Conservation (phyloP, 1,284 basidiomycete species). For the Irpex sp. region DNA sequence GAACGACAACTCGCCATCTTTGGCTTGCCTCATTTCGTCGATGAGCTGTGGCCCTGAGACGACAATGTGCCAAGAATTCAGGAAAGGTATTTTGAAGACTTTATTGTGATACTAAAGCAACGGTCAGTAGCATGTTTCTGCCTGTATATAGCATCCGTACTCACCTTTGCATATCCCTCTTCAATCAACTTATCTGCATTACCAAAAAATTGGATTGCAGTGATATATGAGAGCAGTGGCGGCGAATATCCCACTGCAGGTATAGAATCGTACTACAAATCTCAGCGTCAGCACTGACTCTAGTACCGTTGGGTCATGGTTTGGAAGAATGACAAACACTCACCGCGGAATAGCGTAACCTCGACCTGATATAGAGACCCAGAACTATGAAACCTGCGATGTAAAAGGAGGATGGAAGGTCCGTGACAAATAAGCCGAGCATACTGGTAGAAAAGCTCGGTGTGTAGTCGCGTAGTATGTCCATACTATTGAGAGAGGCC, state of each 20-base stretch:
- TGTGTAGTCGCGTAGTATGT: too few species aligned
- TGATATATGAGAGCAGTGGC: slow-evolving; percentile 21
- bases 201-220: slow-evolving; percentile 15
- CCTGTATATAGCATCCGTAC: neutral
- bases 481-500: too few species aligned
- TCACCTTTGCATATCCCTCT: slow-evolving; percentile 25
- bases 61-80: slow-evolving; percentile 39
- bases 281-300: neutral
- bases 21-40: slow-evolving; percentile 42
- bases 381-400: too few species aligned
- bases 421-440: too few species aligned
- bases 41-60: slow-evolving; percentile 38
- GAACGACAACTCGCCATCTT: slow-evolving; percentile 41
- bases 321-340: neutral
- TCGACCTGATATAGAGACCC: neutral
- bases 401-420: too few species aligned
- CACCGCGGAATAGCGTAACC: neutral
- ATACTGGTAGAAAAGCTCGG: too few species aligned
- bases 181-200: slow-evolving; percentile 12
- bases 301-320: neutral
- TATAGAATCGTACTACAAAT: slow-evolving; percentile 3
- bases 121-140: too few species aligned
- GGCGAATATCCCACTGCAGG: slow-evolving; percentile 6
- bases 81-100: slow-evolving; percentile 41
- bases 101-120: slow-evolving; percentile 26